Conservation (phyloP, 1,139 yeast species). For the Pneumocystis oryctolagi region DNA sequence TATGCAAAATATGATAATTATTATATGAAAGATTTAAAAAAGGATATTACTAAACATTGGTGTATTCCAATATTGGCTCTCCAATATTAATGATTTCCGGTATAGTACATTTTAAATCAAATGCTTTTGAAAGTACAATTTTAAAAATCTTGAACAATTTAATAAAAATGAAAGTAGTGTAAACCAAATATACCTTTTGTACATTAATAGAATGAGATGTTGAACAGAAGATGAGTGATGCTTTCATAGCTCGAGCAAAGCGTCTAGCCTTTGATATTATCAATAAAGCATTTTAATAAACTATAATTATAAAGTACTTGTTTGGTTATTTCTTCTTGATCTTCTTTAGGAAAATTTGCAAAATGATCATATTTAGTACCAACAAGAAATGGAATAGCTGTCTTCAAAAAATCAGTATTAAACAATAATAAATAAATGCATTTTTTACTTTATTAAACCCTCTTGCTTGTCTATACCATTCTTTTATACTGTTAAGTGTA, state of each 20-base stretch:
- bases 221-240: slow-evolving; percentile 80
- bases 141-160: slow-evolving; percentile 44
- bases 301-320: slow-evolving; percentile 25
- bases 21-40: not conserved
- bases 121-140: slow-evolving; percentile 78
- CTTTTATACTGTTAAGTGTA: slow-evolving; percentile 72
- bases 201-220: slow-evolving; percentile 87
- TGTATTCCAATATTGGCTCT: slow-evolving; percentile 61
- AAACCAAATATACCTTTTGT: slow-evolving; percentile 36
- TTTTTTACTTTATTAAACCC: slow-evolving; percentile 50
- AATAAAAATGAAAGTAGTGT: not conserved
- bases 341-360: slow-evolving; percentile 51
- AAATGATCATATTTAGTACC: slow-evolving; percentile 92
- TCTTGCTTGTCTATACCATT: slow-evolving; percentile 89
- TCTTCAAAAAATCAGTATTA: slow-evolving; percentile 22
- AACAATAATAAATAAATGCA: not conserved
- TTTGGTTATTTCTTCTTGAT: slow-evolving; percentile 71
- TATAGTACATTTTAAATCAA: slow-evolving; percentile 67
- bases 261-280: slow-evolving; percentile 38
- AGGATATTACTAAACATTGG: slow-evolving; percentile 14
- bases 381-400: slow-evolving; percentile 81
- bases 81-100: slow-evolving; percentile 39
- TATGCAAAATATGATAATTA: not conserved
- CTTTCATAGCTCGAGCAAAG: slow-evolving; percentile 83
- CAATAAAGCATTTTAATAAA: not conserved